A percentile compares a stretch with the other conserved stretches of the same genome.
phyloP scores from a whole-genome alignment of 2,329 filamentous ascomycete genomes.

The Aspergillus costaricaensis region DNA sequence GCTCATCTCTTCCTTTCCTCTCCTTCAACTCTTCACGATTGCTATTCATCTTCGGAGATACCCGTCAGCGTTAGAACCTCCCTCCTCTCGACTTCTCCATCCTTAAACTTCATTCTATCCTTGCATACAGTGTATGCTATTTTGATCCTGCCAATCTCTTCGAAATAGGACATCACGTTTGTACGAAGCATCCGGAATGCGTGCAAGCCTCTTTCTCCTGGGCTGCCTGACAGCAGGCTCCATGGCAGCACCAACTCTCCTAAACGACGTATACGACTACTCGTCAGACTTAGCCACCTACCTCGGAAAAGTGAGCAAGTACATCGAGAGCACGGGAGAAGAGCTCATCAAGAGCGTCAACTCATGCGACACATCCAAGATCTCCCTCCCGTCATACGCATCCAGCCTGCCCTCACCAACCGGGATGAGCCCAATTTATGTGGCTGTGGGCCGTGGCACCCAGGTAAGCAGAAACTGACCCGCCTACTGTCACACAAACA shows the following conservation, averaged over 20 bases:
- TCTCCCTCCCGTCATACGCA: slow-evolving; percentile 50
- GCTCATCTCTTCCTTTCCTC: background rate
- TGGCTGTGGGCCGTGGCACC: slow-evolving; percentile 83
- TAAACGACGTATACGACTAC: slow-evolving; percentile 39
- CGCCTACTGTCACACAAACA: background rate
- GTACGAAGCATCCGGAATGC: slow-evolving; percentile 21
- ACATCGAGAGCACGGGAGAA: slow-evolving; percentile 35
- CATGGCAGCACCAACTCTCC: slow-evolving; percentile 38
- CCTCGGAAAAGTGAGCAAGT: slow-evolving; percentile 41
- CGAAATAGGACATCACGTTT: background rate
- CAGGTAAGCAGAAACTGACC: slow-evolving; percentile 42
- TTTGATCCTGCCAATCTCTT: background rate
- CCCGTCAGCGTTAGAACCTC: background rate
- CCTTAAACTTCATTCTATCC: background rate
- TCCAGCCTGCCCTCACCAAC: slow-evolving; percentile 61
- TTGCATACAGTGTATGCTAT: background rate
- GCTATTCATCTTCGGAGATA: background rate
- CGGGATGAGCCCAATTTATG: slow-evolving; percentile 69
- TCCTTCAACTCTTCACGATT: background rate
- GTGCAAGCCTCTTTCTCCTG: slow-evolving; percentile 27
- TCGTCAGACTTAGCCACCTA: slow-evolving; percentile 44
- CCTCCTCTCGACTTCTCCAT: background rate
- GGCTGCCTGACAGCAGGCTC: slow-evolving; percentile 35
- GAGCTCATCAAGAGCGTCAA: slow-evolving; percentile 20
- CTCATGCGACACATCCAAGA: slow-evolving; percentile 38